phyloP scores from a whole-genome alignment of 2,329 filamentous ascomycete species.

The Trichoderma breve region DNA sequence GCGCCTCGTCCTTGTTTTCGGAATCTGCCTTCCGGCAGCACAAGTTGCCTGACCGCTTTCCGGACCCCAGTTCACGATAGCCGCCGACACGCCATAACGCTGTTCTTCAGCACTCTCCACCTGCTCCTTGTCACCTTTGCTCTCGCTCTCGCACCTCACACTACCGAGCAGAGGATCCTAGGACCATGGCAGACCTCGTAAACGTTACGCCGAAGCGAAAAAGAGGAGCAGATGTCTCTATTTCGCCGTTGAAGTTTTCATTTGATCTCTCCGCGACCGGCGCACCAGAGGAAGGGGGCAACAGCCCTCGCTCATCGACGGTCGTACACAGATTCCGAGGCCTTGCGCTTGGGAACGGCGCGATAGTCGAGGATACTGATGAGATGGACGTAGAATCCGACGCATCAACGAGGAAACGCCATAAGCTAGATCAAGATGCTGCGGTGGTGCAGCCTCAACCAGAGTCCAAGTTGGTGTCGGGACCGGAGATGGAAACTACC shows the following conservation, averaged over 20 bases:
- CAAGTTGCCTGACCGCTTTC: slow-evolving; percentile 13
- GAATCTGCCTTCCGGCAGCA: not conserved
- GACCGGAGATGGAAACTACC: not conserved
- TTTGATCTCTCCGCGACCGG: slow-evolving; percentile 41
- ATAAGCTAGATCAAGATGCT: slow-evolving; percentile 34
- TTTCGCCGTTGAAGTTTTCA: slow-evolving; percentile 44
- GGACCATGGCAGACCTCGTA: slow-evolving; percentile 22
- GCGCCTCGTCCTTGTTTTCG: not conserved
- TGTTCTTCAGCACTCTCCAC: not conserved
- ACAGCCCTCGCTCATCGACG: slow-evolving; percentile 49
- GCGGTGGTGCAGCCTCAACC: not conserved
- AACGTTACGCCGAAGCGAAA: slow-evolving; percentile 47
- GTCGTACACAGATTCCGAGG: slow-evolving; percentile 54
- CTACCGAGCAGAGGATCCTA: not conserved
- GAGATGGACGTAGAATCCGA: slow-evolving; percentile 32
- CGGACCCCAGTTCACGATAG: not conserved
- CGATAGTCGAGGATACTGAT: slow-evolving; percentile 34
- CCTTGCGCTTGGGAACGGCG: slow-evolving; percentile 47
- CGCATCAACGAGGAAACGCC: slow-evolving; percentile 39
- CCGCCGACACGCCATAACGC: not conserved
- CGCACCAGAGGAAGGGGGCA: slow-evolving; percentile 45
- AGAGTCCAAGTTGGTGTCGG: not conserved
- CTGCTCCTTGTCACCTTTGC: not conserved
- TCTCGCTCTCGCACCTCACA: not conserved
- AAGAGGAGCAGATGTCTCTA: slow-evolving; percentile 37